These are phyloP conservation scores for Pleurotus platypus DNA, from an alignment of 768 basidiomycete genomes.

Conservation along the genomic window DNA sequence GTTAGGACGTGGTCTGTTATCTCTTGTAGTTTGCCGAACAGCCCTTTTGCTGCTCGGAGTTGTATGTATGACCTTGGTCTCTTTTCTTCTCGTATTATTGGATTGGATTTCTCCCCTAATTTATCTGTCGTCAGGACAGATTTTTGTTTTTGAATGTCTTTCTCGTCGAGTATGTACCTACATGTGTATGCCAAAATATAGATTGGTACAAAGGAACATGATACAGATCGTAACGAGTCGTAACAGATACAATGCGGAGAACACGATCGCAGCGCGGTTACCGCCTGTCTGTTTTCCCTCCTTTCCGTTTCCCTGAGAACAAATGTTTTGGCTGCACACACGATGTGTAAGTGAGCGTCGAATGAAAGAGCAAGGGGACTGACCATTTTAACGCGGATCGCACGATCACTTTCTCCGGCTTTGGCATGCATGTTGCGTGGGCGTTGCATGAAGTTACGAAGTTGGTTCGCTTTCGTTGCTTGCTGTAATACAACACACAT, in stretches of 20 bases:
- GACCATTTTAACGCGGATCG: constrained; percentile 82
- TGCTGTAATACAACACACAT: constrained; percentile 43
- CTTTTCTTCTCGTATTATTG: too few relatives aligned
- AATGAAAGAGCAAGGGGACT: constrained; percentile 16
- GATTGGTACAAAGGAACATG: too few relatives aligned
- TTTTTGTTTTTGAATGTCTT: neutral
- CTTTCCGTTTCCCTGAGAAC: constrained; percentile 81
- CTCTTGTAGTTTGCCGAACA: neutral
- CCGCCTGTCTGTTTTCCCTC: constrained; percentile 78
- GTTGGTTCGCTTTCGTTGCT: constrained; percentile 71
- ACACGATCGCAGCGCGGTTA: constrained; percentile 26
- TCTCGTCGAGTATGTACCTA: neutral
- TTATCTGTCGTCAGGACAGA: constrained; percentile 5
- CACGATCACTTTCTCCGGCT: constrained; percentile 87
- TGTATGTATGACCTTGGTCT: too few relatives aligned
- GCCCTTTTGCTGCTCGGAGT: too few relatives aligned
- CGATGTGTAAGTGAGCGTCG: constrained; percentile 4
- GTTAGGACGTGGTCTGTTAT: neutral
- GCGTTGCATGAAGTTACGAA: constrained; percentile 86
- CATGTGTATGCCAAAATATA: neutral
- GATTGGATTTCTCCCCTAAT: neutral
- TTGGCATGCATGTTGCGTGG: constrained; percentile 84
- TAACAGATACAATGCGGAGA: neutral
- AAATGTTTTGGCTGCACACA: constrained; percentile 75
- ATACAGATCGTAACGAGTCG: too few relatives aligned